A percentile compares a stretch with the other conserved stretches of the same genome.
These are phyloP conservation scores for Fusarium setosum DNA, from an alignment of 2,329 filamentous ascomycete species.

Conservation along the genomic window DNA sequence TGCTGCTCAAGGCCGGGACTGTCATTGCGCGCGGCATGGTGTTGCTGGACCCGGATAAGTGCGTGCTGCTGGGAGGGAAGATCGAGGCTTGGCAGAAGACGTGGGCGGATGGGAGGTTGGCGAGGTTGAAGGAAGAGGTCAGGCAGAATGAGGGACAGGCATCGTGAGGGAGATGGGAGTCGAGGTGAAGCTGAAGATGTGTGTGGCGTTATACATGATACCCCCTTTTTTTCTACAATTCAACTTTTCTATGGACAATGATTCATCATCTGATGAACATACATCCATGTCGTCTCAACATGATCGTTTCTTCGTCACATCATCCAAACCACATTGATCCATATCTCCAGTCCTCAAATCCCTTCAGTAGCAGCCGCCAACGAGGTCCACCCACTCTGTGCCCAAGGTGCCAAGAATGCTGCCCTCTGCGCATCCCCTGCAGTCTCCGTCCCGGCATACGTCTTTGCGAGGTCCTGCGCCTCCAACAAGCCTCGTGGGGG, in stretches of 20 bases:
- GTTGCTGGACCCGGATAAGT: conserved; percentile 77
- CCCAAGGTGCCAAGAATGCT: conserved; percentile 87
- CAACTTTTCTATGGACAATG: not conserved
- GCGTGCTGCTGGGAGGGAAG: conserved; percentile 86
- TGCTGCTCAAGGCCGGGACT: conserved; percentile 74
- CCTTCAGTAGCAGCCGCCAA: conserved; percentile 52
- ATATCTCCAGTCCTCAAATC: conserved; percentile 9
- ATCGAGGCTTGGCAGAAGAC: conserved; percentile 82
- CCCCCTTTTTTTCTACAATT: conserved; percentile 20
- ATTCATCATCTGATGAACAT: not conserved
- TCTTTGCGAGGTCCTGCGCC: conserved; percentile 75
- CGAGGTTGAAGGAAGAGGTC: conserved; percentile 72
- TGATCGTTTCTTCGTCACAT: conserved; percentile 8
- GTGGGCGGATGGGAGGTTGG: conserved; percentile 80
- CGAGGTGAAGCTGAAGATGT: not conserved
- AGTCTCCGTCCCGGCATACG: conserved; percentile 79
- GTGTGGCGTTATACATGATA: conserved; percentile 24
- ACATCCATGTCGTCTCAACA: not conserved
- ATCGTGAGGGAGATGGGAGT: not conserved
- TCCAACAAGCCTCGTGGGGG: conserved; percentile 77
- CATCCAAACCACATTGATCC: not conserved
- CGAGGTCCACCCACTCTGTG: conserved; percentile 70
- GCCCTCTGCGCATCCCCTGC: conserved; percentile 81
- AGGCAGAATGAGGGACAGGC: conserved; percentile 46
- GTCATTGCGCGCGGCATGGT: conserved; percentile 80